Percentiles rank a stretch among this genome's conserved stretches.
These are phyloP conservation scores for Atkinsonella texensis DNA, from an alignment of 2,329 filamentous ascomycete species.

Conservation along the genomic window DNA sequence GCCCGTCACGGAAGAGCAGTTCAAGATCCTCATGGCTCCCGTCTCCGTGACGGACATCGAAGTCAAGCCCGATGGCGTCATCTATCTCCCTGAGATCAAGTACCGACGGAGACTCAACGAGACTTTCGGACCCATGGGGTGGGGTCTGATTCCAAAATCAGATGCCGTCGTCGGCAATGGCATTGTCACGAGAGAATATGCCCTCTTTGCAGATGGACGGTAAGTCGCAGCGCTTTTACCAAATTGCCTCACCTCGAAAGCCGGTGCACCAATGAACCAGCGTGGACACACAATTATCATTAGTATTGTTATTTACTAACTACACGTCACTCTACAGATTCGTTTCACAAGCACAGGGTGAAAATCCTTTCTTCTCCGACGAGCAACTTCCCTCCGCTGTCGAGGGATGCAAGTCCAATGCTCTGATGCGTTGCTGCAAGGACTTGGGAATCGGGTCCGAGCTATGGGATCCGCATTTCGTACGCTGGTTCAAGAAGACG, in stretches of 20 bases:
- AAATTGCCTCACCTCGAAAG: too few species aligned
- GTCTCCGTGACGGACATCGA: conserved; percentile 69
- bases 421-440: conserved; percentile 96
- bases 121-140: conserved; percentile 89
- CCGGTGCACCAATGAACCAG: too few species aligned
- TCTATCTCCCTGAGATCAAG: conserved; percentile 97
- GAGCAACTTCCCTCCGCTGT: conserved; percentile 89
- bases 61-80: conserved; percentile 92
- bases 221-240: conserved; percentile 28
- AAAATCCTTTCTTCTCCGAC: conserved; percentile 84
- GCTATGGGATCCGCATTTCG: conserved; percentile 90
- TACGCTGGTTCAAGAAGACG: conserved; percentile 67
- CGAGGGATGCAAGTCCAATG: conserved; percentile 96
- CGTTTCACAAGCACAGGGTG: conserved; percentile 83
- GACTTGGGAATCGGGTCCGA: conserved; percentile 90
- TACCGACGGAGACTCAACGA: conserved; percentile 82
- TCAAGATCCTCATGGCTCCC: conserved; percentile 54
- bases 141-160: conserved; percentile 82
- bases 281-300: too few species aligned
- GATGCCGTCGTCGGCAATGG: conserved; percentile 77
- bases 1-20: conserved; percentile 60
- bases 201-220: conserved; percentile 78
- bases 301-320: too few species aligned
- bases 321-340: conserved; percentile 43
- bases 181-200: conserved; percentile 81